Evolutionary conservation across 2,329 filamentous ascomycete genomes (phyloP), one percentile per base, ranked within the genome.

Genomic region (Monilinia vaccinii-corymbosi): DNA sequence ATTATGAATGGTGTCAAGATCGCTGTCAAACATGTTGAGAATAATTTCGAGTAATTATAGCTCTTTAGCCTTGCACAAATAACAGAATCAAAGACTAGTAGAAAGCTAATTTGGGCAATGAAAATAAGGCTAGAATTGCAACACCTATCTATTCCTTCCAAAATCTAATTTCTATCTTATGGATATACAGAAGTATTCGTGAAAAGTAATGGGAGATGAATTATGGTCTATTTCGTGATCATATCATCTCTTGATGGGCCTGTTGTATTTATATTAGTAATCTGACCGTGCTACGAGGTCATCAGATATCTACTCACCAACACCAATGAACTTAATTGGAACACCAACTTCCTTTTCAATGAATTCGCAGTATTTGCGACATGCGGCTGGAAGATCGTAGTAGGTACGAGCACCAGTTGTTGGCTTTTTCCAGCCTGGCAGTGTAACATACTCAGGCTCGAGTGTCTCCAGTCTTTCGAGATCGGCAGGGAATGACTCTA

Each of bases 361-460:
- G 25, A 64, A 66, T 25, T 66, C 62, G 10, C 61, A 51, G 40
- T 62, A 65, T 32, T 50, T 11, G 21, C 42, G 44, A 53, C 50
- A 59, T 23, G 42, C 52, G 34, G 34, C 14, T 48, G 23, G 40
- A 21, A 56, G 42, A 31, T 50, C 47, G 34, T 31, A 58, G 21
- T 32, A 58, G 42, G 25, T 42, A 18, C 48, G 48, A 16, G 36
- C 28, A 90, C 76, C 68, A 90, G 91, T 83, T 0, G 84, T 91
- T 40, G 80, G 76, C 69, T 77, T 78, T 69, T 87, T 79, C 88
- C 87, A 91, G 51, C 88, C 88, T 21, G 81, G 78, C 61, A 91
- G 73, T 57, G 84, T 86, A 67, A 84, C 78, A 38, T 61, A 58
- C 6, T 61, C 53, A n/a, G 53, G 42, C 21, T 61, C 59, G 0